Percentiles rank a stretch among this genome's conserved stretches.
phyloP scores from a whole-genome alignment of 2,329 filamentous ascomycete genomes.

The Monosporascus sp. region DNA sequence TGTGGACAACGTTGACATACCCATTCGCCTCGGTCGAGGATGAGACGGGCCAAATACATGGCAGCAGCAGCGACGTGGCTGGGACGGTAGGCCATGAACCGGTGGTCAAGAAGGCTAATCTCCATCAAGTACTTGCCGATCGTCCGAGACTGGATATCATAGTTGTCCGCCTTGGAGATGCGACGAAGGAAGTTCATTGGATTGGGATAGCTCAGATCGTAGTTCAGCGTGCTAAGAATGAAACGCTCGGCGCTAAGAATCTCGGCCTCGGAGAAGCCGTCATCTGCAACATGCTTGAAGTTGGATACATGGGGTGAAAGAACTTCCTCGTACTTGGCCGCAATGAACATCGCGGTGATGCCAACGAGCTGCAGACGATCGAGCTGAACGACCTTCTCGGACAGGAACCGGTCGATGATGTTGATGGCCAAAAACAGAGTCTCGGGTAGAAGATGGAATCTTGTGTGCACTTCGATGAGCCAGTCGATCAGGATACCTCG shows the following conservation, averaged over 20 bases:
- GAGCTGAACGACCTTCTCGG: constrained; percentile 89
- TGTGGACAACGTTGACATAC: constrained; percentile 44
- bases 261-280: constrained; percentile 91
- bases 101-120: constrained; percentile 90
- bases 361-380: constrained; percentile 95
- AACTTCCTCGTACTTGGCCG: constrained; percentile 98
- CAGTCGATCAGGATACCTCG: constrained; percentile 95
- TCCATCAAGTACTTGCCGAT: constrained; percentile 97
- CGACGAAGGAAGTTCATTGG: constrained; percentile 99
- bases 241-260: constrained; percentile 97
- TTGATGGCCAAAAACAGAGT: constrained; percentile 96
- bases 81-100: constrained; percentile 83
- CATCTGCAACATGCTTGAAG: constrained; percentile 94
- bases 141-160: constrained; percentile 95
- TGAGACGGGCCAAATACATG: constrained; percentile 91
- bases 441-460: constrained; percentile 91
- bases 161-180: constrained; percentile 98
- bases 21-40: constrained; percentile 88
- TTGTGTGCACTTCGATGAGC: constrained; percentile 96
- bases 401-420: constrained; percentile 96
- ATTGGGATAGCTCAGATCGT: constrained; percentile 97
- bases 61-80: constrained; percentile 87
- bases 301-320: constrained; percentile 94
- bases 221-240: constrained; percentile 84
- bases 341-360: constrained; percentile 98